Evolutionary conservation across 2,329 filamentous ascomycete genomes (phyloP), one percentile per base, ranked within the genome.

Genomic region (Pezicula rhizophila): DNA sequence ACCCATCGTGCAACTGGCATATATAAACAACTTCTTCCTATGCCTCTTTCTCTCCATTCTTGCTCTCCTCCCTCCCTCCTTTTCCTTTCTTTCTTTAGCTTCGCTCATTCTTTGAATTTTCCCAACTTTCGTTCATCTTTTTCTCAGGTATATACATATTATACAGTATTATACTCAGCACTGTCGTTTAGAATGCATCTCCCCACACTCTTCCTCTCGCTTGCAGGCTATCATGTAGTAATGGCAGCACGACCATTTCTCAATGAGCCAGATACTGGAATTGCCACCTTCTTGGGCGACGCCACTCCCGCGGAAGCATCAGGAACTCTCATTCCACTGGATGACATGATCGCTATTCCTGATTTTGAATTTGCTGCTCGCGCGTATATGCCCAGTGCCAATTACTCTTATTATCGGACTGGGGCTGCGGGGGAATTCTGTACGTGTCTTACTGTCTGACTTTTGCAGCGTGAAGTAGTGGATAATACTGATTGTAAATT

Each of bases 331-430:
- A 42, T 42, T 15, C 59, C 69, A 42, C 61, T 79, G 6, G 59
- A 66, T 14, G 57, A 65, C 47, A 69, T 79, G 38, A 61, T 74
- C 10, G 75, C 74, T 14, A 64, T 80, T 6, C 74, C 70, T 1
- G 77, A 79, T 64, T 80, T 79, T 55, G 73, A 79, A 37, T 77
- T 68, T 62, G 72, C 72, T 3, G 76, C 76, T 18, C 66, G 74
- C 47, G 68, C 70, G 45, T 70, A 71, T 55, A 68, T 79, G 56
- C 70, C 74, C 49, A 51, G 56, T 11, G 57, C 63, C 18, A 70
- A 74, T 57, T 79, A 75, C 63, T 76, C 75, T n/a, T 79, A 78
- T 63, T 79, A 79, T 64, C 72, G 75, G 50, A 77, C 76, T 54
- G 76, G 75, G 17, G 76, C 75, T 4, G 75, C 69, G 3, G 77